Evolutionary conservation across 2,329 filamentous ascomycete species (phyloP).

Genomic region (Colletotrichum camelliae): DNA sequence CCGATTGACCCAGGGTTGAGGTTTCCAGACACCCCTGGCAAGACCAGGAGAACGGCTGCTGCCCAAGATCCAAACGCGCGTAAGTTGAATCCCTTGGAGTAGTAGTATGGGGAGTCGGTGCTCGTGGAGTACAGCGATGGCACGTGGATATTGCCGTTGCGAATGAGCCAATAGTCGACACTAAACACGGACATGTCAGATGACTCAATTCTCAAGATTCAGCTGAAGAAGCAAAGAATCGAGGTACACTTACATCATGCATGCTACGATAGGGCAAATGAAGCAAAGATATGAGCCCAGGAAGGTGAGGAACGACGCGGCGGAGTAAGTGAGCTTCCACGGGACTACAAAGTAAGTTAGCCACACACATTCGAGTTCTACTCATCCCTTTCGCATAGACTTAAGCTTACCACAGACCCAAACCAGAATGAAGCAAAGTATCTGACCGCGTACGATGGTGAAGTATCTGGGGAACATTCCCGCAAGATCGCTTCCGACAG

Average conservation of each 20-base stretch:
- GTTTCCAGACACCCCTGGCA: neutral
- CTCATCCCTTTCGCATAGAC: neutral
- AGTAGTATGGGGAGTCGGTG: neutral
- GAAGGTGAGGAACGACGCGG: neutral
- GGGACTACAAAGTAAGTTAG: neutral
- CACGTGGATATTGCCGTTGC: neutral
- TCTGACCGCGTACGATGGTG: constrained; percentile 1
- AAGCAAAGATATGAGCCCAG: neutral
- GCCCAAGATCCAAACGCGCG: neutral
- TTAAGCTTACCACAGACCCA: neutral
- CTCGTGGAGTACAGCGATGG: neutral
- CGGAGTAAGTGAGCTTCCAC: neutral
- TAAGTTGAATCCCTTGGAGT: neutral
- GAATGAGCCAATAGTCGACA: neutral
- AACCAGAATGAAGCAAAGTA: neutral
- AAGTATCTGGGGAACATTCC: neutral
- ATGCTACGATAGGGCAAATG: neutral
- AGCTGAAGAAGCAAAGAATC: neutral
- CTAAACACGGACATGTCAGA: neutral
- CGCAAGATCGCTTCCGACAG: neutral
- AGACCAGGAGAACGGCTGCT: neutral
- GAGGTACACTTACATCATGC: neutral
- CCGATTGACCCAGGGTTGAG: neutral
- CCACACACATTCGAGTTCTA: no score
- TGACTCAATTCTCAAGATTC: neutral